Conservation (phyloP, 2,329 filamentous ascomycete genomes). For the Colletotrichum cordylinicola region DNA sequence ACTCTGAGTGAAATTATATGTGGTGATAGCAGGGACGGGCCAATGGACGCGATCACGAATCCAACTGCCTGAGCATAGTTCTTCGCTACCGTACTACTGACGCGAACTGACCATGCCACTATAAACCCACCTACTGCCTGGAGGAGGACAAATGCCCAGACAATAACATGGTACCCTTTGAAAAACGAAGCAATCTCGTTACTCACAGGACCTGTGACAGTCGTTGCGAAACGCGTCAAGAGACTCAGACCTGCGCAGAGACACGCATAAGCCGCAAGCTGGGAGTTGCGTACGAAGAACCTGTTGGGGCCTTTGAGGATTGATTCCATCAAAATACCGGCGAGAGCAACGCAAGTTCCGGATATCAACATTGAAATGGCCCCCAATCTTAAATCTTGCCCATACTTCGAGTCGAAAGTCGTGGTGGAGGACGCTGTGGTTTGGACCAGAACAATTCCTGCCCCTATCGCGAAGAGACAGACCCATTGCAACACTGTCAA, state of each 20-base stretch:
- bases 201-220: accelerated
- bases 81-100: background rate
- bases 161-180: background rate
- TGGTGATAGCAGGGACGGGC: background rate
- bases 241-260: background rate
- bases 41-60: background rate
- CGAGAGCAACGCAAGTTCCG: background rate
- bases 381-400: background rate
- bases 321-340: background rate
- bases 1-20: background rate
- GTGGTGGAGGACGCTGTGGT: background rate
- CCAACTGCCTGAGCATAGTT: background rate
- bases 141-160: background rate
- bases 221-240: background rate
- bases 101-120: background rate
- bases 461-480: background rate
- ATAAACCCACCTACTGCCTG: background rate
- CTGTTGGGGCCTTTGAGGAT: background rate
- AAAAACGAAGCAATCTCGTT: background rate
- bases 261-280: background rate
- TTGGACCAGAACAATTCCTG: background rate
- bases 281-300: background rate
- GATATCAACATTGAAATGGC: background rate
- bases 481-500: background rate
- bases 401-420: too few species aligned